These are phyloP conservation scores for Hippophae rhamnoides DNA, from an alignment of 306 rosid species.

Conservation along the genomic window DNA sequence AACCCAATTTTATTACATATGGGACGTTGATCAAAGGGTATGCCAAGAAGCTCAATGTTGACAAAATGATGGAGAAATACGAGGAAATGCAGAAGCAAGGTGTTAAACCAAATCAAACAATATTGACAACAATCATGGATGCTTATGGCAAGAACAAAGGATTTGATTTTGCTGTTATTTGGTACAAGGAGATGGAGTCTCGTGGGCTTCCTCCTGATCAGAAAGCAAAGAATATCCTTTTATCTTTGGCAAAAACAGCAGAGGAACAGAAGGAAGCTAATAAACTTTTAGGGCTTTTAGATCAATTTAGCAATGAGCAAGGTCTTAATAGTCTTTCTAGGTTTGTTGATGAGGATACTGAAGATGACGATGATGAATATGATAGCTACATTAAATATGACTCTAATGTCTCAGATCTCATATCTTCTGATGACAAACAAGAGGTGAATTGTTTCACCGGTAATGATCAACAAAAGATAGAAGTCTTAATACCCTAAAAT, in stretches of 20 bases:
- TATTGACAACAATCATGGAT: constrained; percentile 82
- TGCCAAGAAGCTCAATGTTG: constrained; percentile 54
- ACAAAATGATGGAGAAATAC: constrained; percentile 54
- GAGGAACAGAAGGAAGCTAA: constrained; percentile 54
- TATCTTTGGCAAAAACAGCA: constrained; percentile 58
- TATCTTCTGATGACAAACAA: constrained; percentile 12
- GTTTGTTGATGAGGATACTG: constrained; percentile 21
- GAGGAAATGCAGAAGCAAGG: constrained; percentile 66
- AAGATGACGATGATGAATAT: constrained; percentile 21
- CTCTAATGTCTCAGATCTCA: neutral
- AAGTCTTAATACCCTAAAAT: constrained; percentile 20
- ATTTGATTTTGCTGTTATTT: constrained; percentile 64
- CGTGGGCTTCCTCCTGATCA: constrained; percentile 59
- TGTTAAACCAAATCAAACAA: constrained; percentile 52
- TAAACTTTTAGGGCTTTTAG: constrained; percentile 35
- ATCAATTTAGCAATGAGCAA: constrained; percentile 22
- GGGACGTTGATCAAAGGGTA: constrained; percentile 82
- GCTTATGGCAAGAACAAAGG: constrained; percentile 70
- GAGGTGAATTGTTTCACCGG: constrained; percentile 9
- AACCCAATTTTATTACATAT: constrained; percentile 73
- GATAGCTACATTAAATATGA: constrained; percentile 18
- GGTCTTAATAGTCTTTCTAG: constrained; percentile 17
- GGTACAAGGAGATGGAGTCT: constrained; percentile 82
- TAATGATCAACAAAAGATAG: constrained; percentile 20
- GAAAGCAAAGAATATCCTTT: constrained; percentile 74